These are phyloP conservation scores for Clonostachys sp. DNA, from an alignment of 2,329 filamentous ascomycete species.

Conservation along the genomic window DNA sequence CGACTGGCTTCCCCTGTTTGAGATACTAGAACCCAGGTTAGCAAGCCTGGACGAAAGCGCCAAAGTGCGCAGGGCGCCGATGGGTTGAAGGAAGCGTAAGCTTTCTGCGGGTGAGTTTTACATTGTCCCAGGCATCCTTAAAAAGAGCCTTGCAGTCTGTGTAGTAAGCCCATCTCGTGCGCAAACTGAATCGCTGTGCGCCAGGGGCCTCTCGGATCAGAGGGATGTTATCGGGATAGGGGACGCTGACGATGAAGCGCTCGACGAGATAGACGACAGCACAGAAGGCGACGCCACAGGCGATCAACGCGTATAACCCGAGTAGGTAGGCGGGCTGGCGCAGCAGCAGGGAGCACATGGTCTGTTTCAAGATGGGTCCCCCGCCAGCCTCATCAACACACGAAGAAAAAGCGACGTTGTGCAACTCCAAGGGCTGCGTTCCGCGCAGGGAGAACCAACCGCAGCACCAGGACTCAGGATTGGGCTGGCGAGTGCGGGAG, in stretches of 20 bases:
- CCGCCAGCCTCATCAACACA: too few relatives aligned
- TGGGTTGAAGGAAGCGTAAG: background rate
- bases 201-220: slow-evolving; percentile 17
- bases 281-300: background rate
- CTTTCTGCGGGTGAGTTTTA: slow-evolving; percentile 3
- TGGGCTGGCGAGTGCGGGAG: too few relatives aligned
- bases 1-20: slow-evolving; percentile 32
- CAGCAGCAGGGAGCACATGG: background rate
- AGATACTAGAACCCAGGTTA: slow-evolving; percentile 22
- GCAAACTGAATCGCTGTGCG: slow-evolving; percentile 17
- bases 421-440: too few relatives aligned
- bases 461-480: too few relatives aligned
- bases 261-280: slow-evolving; percentile 10
- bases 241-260: slow-evolving; percentile 7
- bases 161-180: slow-evolving; percentile 18
- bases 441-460: too few relatives aligned
- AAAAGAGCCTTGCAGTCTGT: slow-evolving; percentile 19
- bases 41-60: background rate
- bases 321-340: too few relatives aligned
- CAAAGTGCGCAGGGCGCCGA: background rate
- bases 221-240: slow-evolving; percentile 15
- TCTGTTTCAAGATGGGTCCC: too few relatives aligned
- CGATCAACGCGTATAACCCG: background rate
- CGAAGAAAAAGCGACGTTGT: too few relatives aligned
- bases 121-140: slow-evolving; percentile 20